Evolutionary conservation across 805 yeast genomes (phyloP).

Genomic region (Wickerhamiella vanderwaltii): DNA sequence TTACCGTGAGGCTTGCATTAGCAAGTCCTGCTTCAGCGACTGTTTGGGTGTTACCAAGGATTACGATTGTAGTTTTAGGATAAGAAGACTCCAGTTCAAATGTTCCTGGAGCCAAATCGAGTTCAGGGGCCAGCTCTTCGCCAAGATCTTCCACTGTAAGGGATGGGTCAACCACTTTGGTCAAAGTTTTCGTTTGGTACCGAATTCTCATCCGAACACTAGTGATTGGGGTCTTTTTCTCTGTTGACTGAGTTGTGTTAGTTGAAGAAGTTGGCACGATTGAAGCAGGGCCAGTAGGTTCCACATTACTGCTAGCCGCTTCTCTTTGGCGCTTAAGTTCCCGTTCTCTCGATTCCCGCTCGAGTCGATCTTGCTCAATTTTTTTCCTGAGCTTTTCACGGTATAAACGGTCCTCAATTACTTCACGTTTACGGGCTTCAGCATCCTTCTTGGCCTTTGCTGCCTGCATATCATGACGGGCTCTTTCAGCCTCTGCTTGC

Average conservation of each 20-base stretch:
- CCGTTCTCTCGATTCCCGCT: constrained; percentile 20
- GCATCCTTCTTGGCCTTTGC: constrained; percentile 25
- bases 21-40: constrained; percentile 25
- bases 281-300: neutral
- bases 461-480: constrained; percentile 25
- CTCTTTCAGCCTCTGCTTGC: constrained; percentile 22
- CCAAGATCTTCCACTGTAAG: constrained; percentile 25
- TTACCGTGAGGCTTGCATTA: constrained; percentile 20
- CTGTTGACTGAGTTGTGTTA: neutral
- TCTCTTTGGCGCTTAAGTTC: neutral
- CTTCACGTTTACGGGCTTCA: constrained; percentile 24
- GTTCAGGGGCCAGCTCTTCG: constrained; percentile 18
- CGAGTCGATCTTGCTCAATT: constrained; percentile 28
- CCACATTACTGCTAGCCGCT: neutral
- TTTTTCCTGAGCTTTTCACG: constrained; percentile 24
- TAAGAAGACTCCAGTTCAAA: constrained; percentile 25
- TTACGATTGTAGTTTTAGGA: constrained; percentile 22
- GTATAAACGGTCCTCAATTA: constrained; percentile 24
- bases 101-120: constrained; percentile 15
- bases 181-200: constrained; percentile 21
- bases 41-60: constrained; percentile 21
- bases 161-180: constrained; percentile 22
- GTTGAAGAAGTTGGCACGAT: constrained; percentile 17
- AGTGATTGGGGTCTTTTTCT: neutral
- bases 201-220: constrained; percentile 19